A percentile compares a stretch with the other conserved stretches of the same genome.
Conservation (phyloP, 352 stramenopile species). For the Pelagophyceae sp. region DNA sequence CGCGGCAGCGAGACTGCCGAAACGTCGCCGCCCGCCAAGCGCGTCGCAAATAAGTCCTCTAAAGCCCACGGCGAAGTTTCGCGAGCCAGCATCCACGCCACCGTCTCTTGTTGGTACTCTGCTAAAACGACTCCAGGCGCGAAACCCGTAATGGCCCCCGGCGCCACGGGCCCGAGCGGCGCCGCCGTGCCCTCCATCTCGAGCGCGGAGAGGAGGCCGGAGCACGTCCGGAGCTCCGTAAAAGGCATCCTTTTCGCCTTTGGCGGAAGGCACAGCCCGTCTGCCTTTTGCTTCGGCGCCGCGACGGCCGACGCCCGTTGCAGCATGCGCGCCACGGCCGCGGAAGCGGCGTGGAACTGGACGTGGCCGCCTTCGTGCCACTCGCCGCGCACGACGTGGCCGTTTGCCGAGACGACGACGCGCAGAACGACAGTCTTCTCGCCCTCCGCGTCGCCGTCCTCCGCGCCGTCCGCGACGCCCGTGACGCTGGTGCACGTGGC, state of each 20-base stretch:
- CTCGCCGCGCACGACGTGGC: too few relatives aligned
- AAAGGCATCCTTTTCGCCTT: not conserved
- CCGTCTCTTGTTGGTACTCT: conserved; percentile 3
- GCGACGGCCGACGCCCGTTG: too few relatives aligned
- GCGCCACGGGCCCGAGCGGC: not conserved
- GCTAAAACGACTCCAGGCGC: not conserved
- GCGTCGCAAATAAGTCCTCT: not conserved
- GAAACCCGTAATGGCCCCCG: not conserved
- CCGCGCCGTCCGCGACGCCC: too few relatives aligned
- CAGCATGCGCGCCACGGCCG: too few relatives aligned
- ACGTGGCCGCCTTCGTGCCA: too few relatives aligned
- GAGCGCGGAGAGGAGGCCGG: not conserved
- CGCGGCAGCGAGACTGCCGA: not conserved
- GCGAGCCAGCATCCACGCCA: conserved; percentile 7
- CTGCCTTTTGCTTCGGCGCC: too few relatives aligned
- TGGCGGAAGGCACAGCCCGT: not conserved
- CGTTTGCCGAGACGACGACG: too few relatives aligned
- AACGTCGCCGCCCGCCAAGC: not conserved
- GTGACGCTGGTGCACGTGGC: too few relatives aligned
- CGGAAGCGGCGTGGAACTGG: too few relatives aligned
- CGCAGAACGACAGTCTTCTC: too few relatives aligned
- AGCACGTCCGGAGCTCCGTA: not conserved
- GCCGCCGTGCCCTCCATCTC: conserved; percentile 5
- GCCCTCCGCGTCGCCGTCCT: too few relatives aligned
- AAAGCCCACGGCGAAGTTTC: not conserved